These are phyloP conservation scores for Diaporthe helianthi DNA, from an alignment of 2,329 filamentous ascomycete genomes.

Conservation along the genomic window DNA sequence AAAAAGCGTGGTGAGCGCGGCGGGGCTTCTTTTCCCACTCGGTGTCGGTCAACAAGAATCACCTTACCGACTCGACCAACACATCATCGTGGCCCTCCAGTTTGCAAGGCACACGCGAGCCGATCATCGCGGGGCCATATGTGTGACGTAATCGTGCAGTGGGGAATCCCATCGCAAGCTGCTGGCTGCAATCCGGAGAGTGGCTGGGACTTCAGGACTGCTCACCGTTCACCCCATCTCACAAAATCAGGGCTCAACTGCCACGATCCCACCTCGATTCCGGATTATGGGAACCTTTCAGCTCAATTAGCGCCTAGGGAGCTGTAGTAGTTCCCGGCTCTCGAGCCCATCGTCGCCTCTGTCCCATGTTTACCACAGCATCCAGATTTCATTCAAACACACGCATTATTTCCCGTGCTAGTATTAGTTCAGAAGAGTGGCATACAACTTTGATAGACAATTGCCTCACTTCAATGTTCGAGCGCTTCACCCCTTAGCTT, in stretches of 20 bases:
- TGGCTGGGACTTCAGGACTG: conserved; percentile 2
- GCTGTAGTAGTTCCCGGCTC: conserved; percentile 17
- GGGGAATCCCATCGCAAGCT: background rate
- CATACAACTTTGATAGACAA: too few relatives aligned
- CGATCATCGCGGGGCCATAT: conserved; percentile 9
- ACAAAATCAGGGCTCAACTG: conserved; percentile 7
- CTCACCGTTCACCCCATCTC: background rate
- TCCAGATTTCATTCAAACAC: background rate
- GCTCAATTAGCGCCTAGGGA: conserved; percentile 15
- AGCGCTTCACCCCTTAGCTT: background rate
- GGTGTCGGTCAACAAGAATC: background rate
- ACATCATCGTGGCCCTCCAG: background rate
- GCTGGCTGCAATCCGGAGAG: background rate
- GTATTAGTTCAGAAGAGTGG: too few relatives aligned
- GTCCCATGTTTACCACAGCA: background rate
- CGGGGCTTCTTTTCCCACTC: background rate
- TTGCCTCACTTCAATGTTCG: too few relatives aligned
- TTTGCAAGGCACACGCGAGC: background rate
- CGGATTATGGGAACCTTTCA: conserved; percentile 20
- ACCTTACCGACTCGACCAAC: background rate
- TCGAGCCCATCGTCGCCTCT: conserved; percentile 8
- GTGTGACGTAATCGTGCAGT: conserved; percentile 20
- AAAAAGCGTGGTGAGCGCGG: background rate
- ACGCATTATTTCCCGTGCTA: background rate
- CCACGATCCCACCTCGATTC: conserved; percentile 18